phyloP scores from a whole-genome alignment of 1,284 basidiomycete species.

The Papiliotrema laurentii region DNA sequence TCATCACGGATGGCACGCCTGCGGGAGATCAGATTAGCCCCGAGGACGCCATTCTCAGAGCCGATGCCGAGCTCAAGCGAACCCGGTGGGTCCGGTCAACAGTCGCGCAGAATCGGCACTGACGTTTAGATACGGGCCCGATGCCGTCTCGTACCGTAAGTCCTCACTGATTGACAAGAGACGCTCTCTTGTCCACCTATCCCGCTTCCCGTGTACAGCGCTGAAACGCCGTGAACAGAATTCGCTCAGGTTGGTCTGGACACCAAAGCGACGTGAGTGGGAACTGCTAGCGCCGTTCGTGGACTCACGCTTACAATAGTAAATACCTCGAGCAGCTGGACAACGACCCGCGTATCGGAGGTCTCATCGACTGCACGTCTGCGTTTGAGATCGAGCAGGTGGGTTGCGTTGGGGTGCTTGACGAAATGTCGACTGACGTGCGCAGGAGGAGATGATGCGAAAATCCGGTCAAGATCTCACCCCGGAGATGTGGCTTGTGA shows the following conservation, averaged over 20 bases:
- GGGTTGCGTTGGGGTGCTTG: background rate
- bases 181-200: constrained; percentile 1
- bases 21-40: constrained; percentile 30
- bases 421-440: constrained; percentile 41
- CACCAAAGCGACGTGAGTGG: constrained; percentile 36
- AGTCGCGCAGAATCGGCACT: constrained; percentile 36
- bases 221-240: constrained; percentile 19
- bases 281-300: background rate
- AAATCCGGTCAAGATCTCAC: constrained; percentile 26
- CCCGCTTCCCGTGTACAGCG: background rate
- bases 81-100: constrained; percentile 17
- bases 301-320: background rate
- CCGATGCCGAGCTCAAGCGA: constrained; percentile 30
- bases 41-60: constrained; percentile 31
- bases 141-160: constrained; percentile 49
- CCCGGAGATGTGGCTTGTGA: constrained; percentile 43
- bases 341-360: constrained; percentile 48
- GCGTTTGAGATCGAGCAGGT: constrained; percentile 45
- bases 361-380: constrained; percentile 47
- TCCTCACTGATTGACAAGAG: too few relatives aligned
- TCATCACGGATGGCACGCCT: constrained; percentile 48
- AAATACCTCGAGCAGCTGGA: constrained; percentile 46
- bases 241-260: constrained; percentile 50
- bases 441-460: constrained; percentile 29
- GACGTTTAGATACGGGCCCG: constrained; percentile 47